Conservation (phyloP, 192 early-diverging fungal species). For the Phlyctochytrium arcticum region DNA sequence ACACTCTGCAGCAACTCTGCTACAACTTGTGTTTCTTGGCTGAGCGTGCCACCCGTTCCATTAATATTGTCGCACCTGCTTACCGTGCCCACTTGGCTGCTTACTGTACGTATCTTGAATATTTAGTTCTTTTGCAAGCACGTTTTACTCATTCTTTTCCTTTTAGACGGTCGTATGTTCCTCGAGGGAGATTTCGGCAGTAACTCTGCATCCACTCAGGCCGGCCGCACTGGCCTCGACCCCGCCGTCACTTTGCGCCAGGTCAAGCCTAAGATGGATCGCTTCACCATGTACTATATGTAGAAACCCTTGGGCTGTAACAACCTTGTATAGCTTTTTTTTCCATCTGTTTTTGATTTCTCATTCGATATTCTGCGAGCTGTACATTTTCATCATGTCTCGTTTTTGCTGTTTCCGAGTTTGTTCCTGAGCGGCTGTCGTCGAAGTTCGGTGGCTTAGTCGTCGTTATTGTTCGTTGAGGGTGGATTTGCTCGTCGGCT, state of each 20-base stretch:
- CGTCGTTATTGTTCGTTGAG: no score
- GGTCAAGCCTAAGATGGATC: constrained; percentile 20
- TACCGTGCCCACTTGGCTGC: constrained; percentile 89
- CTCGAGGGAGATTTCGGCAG: constrained; percentile 21
- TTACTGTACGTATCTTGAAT: constrained; percentile 39
- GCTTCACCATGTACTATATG: not conserved
- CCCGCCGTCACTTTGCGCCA: constrained; percentile 7
- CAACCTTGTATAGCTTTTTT: no score
- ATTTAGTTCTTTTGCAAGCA: not conserved
- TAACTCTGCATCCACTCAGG: constrained; percentile 4
- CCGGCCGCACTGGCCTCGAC: constrained; percentile 5
- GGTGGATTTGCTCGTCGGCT: no score
- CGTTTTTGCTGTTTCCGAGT: no score
- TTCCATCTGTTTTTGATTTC: no score
- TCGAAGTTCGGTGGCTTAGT: no score
- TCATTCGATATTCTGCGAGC: no score
- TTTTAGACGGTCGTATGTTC: constrained; percentile 32
- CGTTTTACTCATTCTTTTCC: not conserved
- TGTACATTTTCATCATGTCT: no score
- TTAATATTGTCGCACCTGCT: constrained; percentile 80
- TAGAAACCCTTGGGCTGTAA: no score
- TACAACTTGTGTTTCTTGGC: constrained; percentile 82
- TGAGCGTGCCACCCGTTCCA: constrained; percentile 73
- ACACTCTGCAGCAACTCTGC: constrained; percentile 77
- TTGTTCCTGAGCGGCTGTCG: no score